These are phyloP conservation scores for Neurospora tetraspora DNA, from an alignment of 495 filamentous ascomycete genomes.

Conservation along the genomic window DNA sequence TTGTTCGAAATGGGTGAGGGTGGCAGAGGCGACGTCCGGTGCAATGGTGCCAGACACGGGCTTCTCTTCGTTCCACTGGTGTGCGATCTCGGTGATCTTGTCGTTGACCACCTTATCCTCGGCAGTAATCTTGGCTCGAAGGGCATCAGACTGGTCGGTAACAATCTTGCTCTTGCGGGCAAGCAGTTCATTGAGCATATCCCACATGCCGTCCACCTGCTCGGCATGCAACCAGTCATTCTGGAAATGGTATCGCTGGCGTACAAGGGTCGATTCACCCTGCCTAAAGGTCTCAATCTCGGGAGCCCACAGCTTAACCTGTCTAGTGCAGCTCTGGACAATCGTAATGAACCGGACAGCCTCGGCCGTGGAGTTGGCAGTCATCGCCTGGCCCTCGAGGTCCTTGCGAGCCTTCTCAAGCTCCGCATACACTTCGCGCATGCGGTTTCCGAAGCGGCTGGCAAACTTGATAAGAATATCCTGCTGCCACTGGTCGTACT, in stretches of 20 bases:
- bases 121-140: slow-evolving; percentile 89
- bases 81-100: slow-evolving; percentile 73
- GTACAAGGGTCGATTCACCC: slow-evolving; percentile 78
- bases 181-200: slow-evolving; percentile 78
- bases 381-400: slow-evolving; percentile 80
- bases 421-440: slow-evolving; percentile 81
- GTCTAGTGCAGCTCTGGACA: slow-evolving; percentile 89
- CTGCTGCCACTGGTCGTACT: slow-evolving; percentile 99
- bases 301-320: slow-evolving; percentile 85
- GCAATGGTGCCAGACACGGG: slow-evolving; percentile 89
- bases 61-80: slow-evolving; percentile 89
- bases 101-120: slow-evolving; percentile 84
- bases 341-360: slow-evolving; percentile 97
- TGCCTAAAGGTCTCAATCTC: slow-evolving; percentile 93
- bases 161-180: slow-evolving; percentile 86
- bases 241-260: slow-evolving; percentile 88
- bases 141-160: slow-evolving; percentile 86
- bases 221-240: slow-evolving; percentile 89
- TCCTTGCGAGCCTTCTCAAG: slow-evolving; percentile 80
- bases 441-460: slow-evolving; percentile 72
- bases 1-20: slow-evolving; percentile 67
- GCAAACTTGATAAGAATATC: slow-evolving; percentile 93
- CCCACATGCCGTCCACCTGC: slow-evolving; percentile 91
- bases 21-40: slow-evolving; percentile 73
- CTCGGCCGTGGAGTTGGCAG: slow-evolving; percentile 86